Percentiles rank a stretch among this genome's conserved stretches.
phyloP scores from a whole-genome alignment of 495 filamentous ascomycete genomes.

The Podospora bellae-mahoneyi region DNA sequence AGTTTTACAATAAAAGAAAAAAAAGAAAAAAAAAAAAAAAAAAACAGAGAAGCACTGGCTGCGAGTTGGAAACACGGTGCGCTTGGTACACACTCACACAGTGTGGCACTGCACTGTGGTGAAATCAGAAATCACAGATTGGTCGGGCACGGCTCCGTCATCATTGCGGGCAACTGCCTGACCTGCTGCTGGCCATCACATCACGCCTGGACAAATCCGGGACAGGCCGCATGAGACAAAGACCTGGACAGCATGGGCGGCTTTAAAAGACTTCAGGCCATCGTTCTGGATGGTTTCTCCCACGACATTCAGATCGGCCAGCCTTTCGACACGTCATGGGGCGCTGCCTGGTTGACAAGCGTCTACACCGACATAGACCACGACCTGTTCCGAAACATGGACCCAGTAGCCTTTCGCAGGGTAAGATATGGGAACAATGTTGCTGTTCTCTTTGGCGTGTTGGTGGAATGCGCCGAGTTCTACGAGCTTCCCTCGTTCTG shows the following conservation, averaged over 20 bases:
- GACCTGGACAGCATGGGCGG: neutral
- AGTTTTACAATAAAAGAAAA: no score
- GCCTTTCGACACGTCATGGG: conserved; percentile 18
- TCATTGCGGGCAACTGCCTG: no score
- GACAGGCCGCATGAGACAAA: no score
- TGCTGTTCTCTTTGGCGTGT: conserved; percentile 24
- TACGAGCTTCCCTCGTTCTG: conserved; percentile 21
- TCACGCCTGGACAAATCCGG: no score
- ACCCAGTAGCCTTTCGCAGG: conserved; percentile 16
- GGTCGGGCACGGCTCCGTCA: neutral
- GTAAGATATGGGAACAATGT: conserved; percentile 33
- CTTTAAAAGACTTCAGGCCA: neutral
- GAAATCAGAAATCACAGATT: neutral
- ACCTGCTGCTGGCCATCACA: no score
- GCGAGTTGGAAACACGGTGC: no score
- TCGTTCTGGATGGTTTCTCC: conserved; percentile 17
- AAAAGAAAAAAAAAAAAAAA: no score
- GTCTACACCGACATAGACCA: conserved; percentile 16
- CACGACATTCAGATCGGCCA: conserved; percentile 6
- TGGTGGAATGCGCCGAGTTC: conserved; percentile 14
- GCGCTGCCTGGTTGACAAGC: conserved; percentile 17
- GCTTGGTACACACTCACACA: neutral
- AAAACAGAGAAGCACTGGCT: no score
- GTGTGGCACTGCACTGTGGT: neutral
- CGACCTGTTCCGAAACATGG: conserved; percentile 13